Conservation (phyloP, 192 early-diverging fungal genomes). For the Backusella liffmaniae region DNA sequence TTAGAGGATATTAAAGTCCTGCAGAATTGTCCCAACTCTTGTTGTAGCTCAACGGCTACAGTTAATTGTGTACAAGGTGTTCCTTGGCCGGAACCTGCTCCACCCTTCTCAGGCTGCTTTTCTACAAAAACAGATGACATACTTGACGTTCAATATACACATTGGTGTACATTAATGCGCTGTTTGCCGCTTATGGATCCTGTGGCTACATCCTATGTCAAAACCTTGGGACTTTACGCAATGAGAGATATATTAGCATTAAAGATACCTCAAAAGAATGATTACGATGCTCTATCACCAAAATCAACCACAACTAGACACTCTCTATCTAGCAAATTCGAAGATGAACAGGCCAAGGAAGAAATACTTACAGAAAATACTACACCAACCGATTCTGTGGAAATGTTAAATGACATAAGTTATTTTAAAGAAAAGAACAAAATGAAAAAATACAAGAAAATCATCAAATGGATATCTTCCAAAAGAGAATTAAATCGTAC, state of each 20-base stretch:
- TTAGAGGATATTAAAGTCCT: slow-evolving; percentile 1
- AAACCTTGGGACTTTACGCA: slow-evolving; percentile 8
- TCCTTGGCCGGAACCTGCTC: slow-evolving; percentile 15
- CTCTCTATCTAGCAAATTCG: not conserved
- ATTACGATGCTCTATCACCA: not conserved
- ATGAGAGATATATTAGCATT: slow-evolving; percentile 16
- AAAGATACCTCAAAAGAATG: not conserved
- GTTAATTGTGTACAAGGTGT: not conserved
- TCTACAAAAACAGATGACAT: not conserved
- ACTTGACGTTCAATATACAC: slow-evolving; percentile 8
- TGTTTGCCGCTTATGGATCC: slow-evolving; percentile 22
- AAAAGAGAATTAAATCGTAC: not conserved
- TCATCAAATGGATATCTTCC: not conserved
- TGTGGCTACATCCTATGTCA: not conserved
- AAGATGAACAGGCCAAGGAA: not conserved
- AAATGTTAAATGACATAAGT: not conserved
- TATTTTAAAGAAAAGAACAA: not conserved
- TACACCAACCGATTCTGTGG: not conserved
- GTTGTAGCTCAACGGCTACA: not conserved
- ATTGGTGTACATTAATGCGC: slow-evolving; percentile 23
- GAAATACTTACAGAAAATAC: not conserved
- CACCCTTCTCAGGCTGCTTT: not conserved
- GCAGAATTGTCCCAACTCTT: not conserved
- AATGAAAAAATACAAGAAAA: not conserved
- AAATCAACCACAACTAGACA: not conserved